phyloP scores from a whole-genome alignment of 306 rosid species.

The Acacia confusa region DNA sequence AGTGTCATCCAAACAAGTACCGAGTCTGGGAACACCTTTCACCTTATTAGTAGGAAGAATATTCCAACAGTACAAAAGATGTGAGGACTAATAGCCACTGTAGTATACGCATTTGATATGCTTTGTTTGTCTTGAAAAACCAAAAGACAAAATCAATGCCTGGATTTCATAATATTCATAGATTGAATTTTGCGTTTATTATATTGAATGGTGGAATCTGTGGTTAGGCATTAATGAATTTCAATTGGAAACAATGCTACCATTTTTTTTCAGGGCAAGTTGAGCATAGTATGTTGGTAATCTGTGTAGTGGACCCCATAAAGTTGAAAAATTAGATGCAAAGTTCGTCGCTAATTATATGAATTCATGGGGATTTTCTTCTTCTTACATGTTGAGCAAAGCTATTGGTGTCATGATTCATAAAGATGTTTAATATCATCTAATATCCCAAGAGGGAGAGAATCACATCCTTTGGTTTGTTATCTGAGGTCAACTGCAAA shows the following conservation, averaged over 20 bases:
- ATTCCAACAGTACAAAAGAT: background rate
- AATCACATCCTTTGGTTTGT: background rate
- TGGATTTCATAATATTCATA: constrained; percentile 2
- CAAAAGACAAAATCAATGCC: background rate
- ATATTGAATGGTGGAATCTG: constrained; percentile 12
- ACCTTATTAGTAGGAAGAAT: background rate
- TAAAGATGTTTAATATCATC: background rate
- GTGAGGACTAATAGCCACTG: background rate
- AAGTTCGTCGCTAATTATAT: background rate
- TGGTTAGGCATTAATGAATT: background rate
- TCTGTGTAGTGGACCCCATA: background rate
- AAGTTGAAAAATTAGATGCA: background rate
- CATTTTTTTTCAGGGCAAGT: background rate
- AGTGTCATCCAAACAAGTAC: too few species aligned
- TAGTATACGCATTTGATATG: background rate
- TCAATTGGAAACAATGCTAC: background rate
- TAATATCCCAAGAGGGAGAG: background rate
- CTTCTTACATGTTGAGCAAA: background rate
- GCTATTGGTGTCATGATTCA: background rate
- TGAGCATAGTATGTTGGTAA: background rate
- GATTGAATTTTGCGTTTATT: constrained; percentile 1
- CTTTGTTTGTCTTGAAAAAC: background rate
- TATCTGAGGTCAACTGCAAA: background rate
- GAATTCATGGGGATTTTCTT: constrained; percentile 13
- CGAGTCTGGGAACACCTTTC: background rate